These are phyloP conservation scores for Cystobasidiopsis lactophilus DNA, from an alignment of 768 basidiomycete species.

Conservation along the genomic window DNA sequence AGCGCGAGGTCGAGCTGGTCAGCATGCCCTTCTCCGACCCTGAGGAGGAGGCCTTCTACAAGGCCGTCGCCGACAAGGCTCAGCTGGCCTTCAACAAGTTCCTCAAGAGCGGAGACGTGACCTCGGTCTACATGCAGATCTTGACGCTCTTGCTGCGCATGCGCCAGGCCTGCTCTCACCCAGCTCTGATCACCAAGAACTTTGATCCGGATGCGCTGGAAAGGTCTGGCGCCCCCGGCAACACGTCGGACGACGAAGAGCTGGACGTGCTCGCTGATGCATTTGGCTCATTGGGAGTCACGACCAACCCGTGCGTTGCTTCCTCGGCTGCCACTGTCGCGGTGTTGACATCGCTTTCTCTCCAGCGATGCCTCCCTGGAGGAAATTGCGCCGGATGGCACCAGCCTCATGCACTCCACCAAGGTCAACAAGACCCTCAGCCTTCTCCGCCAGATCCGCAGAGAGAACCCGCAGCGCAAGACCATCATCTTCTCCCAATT, in stretches of 20 bases:
- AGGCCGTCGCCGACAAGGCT: constrained; percentile 38
- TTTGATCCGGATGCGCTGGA: constrained; percentile 5
- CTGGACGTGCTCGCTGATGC: constrained; percentile 51
- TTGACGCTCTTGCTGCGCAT: constrained; percentile 34
- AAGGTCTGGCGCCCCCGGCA: not conserved
- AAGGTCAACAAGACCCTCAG: constrained; percentile 69
- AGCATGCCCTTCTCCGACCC: constrained; percentile 48
- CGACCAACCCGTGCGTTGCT: constrained; percentile 2
- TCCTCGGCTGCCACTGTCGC: too few relatives aligned
- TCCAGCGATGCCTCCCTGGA: too few relatives aligned
- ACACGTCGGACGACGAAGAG: constrained; percentile 29
- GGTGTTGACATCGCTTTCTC: too few relatives aligned
- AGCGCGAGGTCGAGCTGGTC: constrained; percentile 44
- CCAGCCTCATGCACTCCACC: too few relatives aligned
- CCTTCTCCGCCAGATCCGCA: constrained; percentile 39
- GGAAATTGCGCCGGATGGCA: too few relatives aligned
- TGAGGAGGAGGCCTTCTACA: constrained; percentile 61
- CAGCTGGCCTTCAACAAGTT: constrained; percentile 39
- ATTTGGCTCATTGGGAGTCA: constrained; percentile 47
- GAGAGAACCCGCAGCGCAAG: constrained; percentile 37
- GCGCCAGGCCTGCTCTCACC: constrained; percentile 78
- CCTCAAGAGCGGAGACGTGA: constrained; percentile 33
- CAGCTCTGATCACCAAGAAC: constrained; percentile 53
- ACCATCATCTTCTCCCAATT: constrained; percentile 79
- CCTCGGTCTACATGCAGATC: constrained; percentile 37